phyloP scores from a whole-genome alignment of 108 stramenopile genomes.

The Nitzschia putrida region DNA sequence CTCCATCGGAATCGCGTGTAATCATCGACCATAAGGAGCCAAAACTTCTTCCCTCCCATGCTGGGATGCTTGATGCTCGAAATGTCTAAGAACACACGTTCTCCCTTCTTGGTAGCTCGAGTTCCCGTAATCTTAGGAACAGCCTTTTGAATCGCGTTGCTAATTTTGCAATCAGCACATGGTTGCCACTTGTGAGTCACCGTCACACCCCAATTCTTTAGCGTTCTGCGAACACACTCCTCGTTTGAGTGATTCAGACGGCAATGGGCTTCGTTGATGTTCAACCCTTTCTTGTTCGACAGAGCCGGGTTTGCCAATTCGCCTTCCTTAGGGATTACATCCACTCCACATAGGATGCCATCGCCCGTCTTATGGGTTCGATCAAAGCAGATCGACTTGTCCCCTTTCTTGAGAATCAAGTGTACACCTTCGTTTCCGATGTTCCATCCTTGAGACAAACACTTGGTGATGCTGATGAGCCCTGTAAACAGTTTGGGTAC shows the following conservation, averaged over 20 bases:
- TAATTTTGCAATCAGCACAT: neutral
- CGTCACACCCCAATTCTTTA: neutral
- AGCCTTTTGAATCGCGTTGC: neutral
- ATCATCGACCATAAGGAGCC: slow-evolving; percentile 37
- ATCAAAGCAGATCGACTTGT: neutral
- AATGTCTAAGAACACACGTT: slow-evolving; percentile 4
- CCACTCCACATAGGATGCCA: neutral
- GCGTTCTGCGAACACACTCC: no score
- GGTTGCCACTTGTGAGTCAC: neutral
- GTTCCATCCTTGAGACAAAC: slow-evolving; percentile 7
- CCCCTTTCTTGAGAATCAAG: neutral
- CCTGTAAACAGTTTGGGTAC: neutral
- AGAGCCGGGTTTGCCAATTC: neutral
- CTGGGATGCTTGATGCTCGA: neutral
- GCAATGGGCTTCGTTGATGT: neutral
- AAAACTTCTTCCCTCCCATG: neutral
- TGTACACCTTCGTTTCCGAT: neutral
- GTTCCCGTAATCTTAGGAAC: neutral
- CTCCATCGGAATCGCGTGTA: neutral
- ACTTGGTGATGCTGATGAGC: neutral
- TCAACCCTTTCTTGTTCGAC: neutral
- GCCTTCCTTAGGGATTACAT: neutral
- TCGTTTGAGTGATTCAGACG: slow-evolving; percentile 1
- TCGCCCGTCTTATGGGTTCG: neutral
- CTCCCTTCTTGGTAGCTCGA: neutral